A percentile compares a stretch with the other conserved stretches of the same genome.
These are phyloP conservation scores for Globisporangium radiosum DNA, from an alignment of 352 stramenopile species.

Conservation along the genomic window DNA sequence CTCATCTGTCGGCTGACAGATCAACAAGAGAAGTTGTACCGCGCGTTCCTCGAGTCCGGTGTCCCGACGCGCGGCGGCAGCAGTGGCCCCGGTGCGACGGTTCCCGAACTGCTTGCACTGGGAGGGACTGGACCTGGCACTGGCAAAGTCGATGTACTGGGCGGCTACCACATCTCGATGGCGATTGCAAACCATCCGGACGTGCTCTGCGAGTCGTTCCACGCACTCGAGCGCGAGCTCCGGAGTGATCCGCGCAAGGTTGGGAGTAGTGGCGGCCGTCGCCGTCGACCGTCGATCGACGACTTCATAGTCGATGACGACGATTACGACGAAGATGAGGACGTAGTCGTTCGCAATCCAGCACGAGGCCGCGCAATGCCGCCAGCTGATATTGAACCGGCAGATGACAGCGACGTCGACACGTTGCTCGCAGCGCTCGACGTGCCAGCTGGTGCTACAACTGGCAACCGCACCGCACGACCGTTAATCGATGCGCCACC, in stretches of 20 bases:
- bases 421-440: slow-evolving; percentile 30
- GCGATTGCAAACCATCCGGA: slow-evolving; percentile 88
- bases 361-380: slow-evolving; percentile 1
- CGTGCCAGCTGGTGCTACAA: background rate
- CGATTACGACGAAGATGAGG: slow-evolving; percentile 25
- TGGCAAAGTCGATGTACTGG: slow-evolving; percentile 65
- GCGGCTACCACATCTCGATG: slow-evolving; percentile 82
- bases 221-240: slow-evolving; percentile 48
- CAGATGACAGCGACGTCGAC: slow-evolving; percentile 35
- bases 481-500: no score
- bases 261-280: slow-evolving; percentile 21
- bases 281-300: slow-evolving; percentile 8
- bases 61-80: slow-evolving; percentile 37
- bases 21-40: slow-evolving; percentile 68
- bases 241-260: slow-evolving; percentile 22
- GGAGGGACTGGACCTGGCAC: slow-evolving; percentile 16
- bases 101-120: background rate
- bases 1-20: slow-evolving; percentile 78
- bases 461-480: background rate
- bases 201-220: slow-evolving; percentile 64
- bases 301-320: slow-evolving; percentile 59
- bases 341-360: background rate
- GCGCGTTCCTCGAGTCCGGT: slow-evolving; percentile 51
- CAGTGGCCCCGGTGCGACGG: background rate
- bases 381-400: background rate